Conservation (phyloP, 306 rosid species). For the Ormosia semicastrata region DNA sequence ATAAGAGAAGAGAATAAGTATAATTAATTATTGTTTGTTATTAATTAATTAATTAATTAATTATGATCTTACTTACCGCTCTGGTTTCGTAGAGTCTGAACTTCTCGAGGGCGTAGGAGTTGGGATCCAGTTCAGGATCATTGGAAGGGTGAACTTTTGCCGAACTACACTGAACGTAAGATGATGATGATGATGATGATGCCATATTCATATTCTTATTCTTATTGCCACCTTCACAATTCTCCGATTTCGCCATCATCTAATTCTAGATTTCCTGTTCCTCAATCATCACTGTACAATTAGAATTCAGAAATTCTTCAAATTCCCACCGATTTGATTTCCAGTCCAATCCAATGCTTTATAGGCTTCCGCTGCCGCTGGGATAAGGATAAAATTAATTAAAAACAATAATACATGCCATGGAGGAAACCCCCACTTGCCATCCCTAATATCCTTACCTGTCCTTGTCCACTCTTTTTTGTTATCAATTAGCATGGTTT, state of each 20-base stretch:
- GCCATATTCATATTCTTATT: not conserved
- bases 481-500: too few relatives aligned
- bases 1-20: too few relatives aligned
- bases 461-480: too few relatives aligned
- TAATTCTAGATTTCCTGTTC: not conserved
- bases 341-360: not conserved
- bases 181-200: not conserved
- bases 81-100: constrained; percentile 87
- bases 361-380: too few relatives aligned
- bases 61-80: constrained; percentile 45
- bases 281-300: not conserved
- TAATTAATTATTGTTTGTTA: too few relatives aligned
- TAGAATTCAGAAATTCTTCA: not conserved
- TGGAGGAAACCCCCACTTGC: too few relatives aligned
- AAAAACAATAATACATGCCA: too few relatives aligned
- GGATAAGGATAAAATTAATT: too few relatives aligned
- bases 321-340: not conserved
- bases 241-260: constrained; percentile 55
- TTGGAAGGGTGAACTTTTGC: constrained; percentile 68
- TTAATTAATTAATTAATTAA: too few relatives aligned
- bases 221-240: not conserved
- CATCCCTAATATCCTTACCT: too few relatives aligned
- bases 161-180: constrained; percentile 21
- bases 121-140: constrained; percentile 68
- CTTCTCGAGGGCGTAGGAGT: constrained; percentile 76